phyloP scores from a whole-genome alignment of 106 monocot species.

The Gastrodia elata region DNA sequence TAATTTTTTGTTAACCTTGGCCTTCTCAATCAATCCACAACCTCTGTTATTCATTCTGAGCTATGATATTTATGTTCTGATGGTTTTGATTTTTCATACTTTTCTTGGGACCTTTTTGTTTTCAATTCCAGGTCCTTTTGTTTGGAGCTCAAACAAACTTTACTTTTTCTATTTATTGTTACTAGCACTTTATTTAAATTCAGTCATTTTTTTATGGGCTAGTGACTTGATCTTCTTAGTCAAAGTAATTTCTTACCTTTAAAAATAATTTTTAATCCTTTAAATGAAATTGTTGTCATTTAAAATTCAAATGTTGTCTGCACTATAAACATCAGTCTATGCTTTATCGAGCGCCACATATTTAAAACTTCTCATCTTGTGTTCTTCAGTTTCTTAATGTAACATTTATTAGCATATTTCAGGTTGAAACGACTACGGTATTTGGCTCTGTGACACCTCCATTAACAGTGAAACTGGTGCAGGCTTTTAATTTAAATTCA shows the following conservation, averaged over 20 bases:
- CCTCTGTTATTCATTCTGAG: neutral
- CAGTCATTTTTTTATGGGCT: neutral
- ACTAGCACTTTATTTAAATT: neutral
- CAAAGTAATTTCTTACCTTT: neutral
- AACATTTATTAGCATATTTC: constrained; percentile 11
- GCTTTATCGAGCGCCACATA: neutral
- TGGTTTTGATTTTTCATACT: neutral
- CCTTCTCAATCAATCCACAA: neutral
- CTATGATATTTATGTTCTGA: neutral
- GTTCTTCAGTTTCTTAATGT: neutral
- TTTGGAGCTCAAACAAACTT: neutral
- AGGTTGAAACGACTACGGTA: constrained; percentile 89
- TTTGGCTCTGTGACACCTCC: constrained; percentile 78
- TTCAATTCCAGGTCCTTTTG: neutral
- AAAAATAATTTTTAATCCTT: neutral
- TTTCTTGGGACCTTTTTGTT: neutral
- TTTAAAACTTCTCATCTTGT: neutral
- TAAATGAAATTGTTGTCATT: neutral
- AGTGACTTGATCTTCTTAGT: neutral
- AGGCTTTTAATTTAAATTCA: constrained; percentile 32
- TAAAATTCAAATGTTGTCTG: neutral
- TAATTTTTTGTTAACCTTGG: too few relatives aligned
- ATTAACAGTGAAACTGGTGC: constrained; percentile 58
- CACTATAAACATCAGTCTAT: neutral
- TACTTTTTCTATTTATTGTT: neutral